Evolutionary conservation across 257 asterid species (phyloP).

Genomic region (Asclepias syriaca): DNA sequence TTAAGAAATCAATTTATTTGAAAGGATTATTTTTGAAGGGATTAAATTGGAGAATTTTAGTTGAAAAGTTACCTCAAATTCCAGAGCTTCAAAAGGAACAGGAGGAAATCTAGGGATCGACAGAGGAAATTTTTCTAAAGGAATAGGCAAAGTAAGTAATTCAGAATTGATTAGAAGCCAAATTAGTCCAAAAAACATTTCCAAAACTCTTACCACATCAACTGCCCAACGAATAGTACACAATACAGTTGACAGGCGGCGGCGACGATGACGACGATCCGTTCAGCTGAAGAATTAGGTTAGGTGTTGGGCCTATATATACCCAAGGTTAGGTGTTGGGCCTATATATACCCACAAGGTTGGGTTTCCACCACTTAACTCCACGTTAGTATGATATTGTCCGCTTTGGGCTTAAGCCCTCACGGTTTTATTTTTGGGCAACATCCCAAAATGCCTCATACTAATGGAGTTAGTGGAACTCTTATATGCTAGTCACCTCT

Average conservation of each 20-base stretch:
- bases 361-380: too few species aligned
- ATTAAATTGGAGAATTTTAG: background rate
- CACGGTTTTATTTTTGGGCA: too few species aligned
- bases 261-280: background rate
- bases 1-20: too few species aligned
- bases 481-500: too few species aligned
- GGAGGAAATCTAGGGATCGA: slow-evolving; percentile 46
- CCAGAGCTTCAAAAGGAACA: slow-evolving; percentile 30
- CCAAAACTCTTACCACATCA: slow-evolving; percentile 45
- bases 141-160: slow-evolving; percentile 37
- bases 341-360: too few species aligned
- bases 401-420: too few species aligned
- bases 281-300: slow-evolving; percentile 12
- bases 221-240: slow-evolving; percentile 68
- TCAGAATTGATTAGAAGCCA: slow-evolving; percentile 47
- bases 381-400: too few species aligned
- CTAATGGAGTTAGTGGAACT: too few species aligned
- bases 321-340: too few species aligned
- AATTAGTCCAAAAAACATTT: slow-evolving; percentile 52
- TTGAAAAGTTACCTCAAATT: background rate
- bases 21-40: background rate
- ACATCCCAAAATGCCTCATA: too few species aligned
- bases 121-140: slow-evolving; percentile 25
- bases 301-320: too few species aligned
- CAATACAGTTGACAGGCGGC: background rate